phyloP scores from a whole-genome alignment of 495 filamentous ascomycete species.

The Venustampulla echinocandica region DNA sequence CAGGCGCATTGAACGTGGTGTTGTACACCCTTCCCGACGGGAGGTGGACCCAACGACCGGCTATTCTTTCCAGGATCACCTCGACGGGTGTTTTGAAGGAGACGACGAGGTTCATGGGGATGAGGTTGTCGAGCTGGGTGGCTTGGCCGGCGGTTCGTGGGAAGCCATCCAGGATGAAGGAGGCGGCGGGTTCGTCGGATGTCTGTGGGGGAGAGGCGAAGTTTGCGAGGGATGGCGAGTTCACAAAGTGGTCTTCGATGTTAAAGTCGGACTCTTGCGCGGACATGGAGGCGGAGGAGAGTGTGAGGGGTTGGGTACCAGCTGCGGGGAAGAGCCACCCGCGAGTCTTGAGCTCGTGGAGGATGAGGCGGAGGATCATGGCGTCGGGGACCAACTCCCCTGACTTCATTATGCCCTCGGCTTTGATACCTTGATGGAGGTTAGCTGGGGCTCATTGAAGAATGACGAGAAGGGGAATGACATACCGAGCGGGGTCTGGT shows the following conservation, averaged over 20 bases:
- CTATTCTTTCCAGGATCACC: conserved; percentile 82
- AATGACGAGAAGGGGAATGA: too few species aligned
- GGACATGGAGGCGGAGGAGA: conserved; percentile 42
- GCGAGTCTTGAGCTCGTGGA: conserved; percentile 70
- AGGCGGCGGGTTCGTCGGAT: conserved; percentile 65
- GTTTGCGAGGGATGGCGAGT: conserved; percentile 13
- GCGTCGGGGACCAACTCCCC: conserved; percentile 81
- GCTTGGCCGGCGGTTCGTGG: conserved; percentile 83
- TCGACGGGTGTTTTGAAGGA: conserved; percentile 55
- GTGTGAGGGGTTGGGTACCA: conserved; percentile 62
- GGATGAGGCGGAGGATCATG: conserved; percentile 86
- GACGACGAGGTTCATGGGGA: conserved; percentile 89
- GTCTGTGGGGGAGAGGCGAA: conserved; percentile 25
- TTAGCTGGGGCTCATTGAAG: neutral
- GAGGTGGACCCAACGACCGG: conserved; percentile 87
- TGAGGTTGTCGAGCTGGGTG: conserved; percentile 58
- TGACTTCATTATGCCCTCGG: conserved; percentile 74
- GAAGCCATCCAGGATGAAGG: conserved; percentile 94
- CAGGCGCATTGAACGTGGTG: conserved; percentile 80
- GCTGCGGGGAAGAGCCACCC: conserved; percentile 59
- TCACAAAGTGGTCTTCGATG: conserved; percentile 20
- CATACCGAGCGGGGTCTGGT: conserved; percentile 75
- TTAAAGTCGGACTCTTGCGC: conserved; percentile 24
- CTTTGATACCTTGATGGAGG: conserved; percentile 61
- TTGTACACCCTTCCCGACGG: conserved; percentile 91